These are phyloP conservation scores for Phytopythium aichiense DNA, from an alignment of 352 stramenopile genomes.

Conservation along the genomic window DNA sequence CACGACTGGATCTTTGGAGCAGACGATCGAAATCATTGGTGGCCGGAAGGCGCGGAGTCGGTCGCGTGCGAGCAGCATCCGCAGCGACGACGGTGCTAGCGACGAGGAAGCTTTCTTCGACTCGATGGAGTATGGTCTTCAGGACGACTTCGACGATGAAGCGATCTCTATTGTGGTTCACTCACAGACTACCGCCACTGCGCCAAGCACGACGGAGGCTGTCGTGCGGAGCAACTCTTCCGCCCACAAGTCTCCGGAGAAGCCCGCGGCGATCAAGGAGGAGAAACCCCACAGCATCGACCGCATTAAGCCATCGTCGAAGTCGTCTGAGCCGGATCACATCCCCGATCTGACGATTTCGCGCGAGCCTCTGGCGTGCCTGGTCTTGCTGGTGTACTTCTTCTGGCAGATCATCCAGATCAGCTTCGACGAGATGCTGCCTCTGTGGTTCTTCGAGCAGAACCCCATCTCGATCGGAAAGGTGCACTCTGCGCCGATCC, in stretches of 20 bases:
- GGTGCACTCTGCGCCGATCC: conserved; percentile 32
- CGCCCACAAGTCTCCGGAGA: conserved; percentile 21
- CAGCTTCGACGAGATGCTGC: conserved; percentile 77
- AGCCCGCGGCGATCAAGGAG: conserved; percentile 13
- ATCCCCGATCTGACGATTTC: conserved; percentile 58
- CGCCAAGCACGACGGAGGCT: conserved; percentile 32
- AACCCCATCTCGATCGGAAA: conserved; percentile 38
- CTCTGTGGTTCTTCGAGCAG: conserved; percentile 78
- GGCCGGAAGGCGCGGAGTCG: conserved; percentile 15
- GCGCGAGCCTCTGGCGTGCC: conserved; percentile 53
- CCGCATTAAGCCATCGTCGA: neutral
- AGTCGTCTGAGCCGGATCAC: conserved; percentile 14
- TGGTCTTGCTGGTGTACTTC: conserved; percentile 68
- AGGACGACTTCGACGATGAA: conserved; percentile 54
- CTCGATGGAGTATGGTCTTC: conserved; percentile 72
- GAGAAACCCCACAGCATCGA: conserved; percentile 12
- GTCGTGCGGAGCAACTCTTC: conserved; percentile 18
- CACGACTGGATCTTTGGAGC: conserved; percentile 63
- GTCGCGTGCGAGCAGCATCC: conserved; percentile 28
- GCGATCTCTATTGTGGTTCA: conserved; percentile 73
- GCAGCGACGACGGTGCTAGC: conserved; percentile 46
- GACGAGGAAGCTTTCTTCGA: conserved; percentile 85
- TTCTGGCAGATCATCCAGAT: conserved; percentile 69
- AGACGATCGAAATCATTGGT: conserved; percentile 72
- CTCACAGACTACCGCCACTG: conserved; percentile 34